Evolutionary conservation across 129 eudicot genomes (phyloP), one percentile per base, ranked within the genome.

Genomic region (Chrysanthemum makinoi): DNA sequence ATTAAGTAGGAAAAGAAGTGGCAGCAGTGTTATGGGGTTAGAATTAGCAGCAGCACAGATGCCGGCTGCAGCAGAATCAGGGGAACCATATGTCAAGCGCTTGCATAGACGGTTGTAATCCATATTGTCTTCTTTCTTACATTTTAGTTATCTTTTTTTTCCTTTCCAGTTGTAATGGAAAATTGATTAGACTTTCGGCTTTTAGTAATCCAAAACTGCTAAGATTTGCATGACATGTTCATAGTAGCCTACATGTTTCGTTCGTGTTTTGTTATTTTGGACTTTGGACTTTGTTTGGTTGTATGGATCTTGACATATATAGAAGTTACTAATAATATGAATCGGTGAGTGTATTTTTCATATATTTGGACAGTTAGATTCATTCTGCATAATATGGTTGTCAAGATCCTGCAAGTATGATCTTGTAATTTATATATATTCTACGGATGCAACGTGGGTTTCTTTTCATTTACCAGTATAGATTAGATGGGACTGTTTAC

Each of bases 1-100:
- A 44, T 51, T 69, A 26, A 62, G 72, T 65, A 92, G 83, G 86
- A 93, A 93, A 79, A 87, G 95, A 81, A 89, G 88, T 76, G 81
- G 86, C 53, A 91, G 96, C 85, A 89, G 96, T 70, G 75, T 79
- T 5, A 76, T 84, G 62, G 96, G 85, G 19, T 56, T 90, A 17
- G 84, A 87, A 68, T 26, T 90, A 77, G 81, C 89, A 10, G 82
- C 68, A 50, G 91, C 76, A 33, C 59, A 53, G 33, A 55, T 20
- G 54, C 46, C 46, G 46, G 46, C 46, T 39, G 65, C 72, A 14
- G 80, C 87, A 12, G 91, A 86, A 46, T 84, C 90, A 1, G 83
- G 68, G 39, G 81, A 89, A 50, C 87, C 84, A 4, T 61, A 68
- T 12, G 75, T 51, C 7, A 75, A 91, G 74, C 86, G 87, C 22